These are phyloP conservation scores for Neospermospora avenae DNA, from an alignment of 2,329 filamentous ascomycete species.

Conservation along the genomic window DNA sequence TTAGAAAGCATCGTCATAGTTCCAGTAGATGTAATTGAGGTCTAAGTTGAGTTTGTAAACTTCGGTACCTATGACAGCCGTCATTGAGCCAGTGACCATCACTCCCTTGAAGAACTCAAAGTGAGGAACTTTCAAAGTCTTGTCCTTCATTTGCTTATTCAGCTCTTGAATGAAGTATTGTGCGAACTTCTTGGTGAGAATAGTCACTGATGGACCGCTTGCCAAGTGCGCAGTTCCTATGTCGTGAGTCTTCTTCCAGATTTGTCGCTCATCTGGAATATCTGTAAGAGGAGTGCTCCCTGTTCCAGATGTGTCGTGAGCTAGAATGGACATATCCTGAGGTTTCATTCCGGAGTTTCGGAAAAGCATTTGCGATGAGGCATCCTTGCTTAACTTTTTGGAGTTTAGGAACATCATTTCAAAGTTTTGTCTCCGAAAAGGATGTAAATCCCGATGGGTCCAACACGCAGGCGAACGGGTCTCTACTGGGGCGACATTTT, in stretches of 20 bases:
- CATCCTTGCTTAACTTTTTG: constrained; percentile 13
- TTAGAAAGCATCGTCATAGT: constrained; percentile 16
- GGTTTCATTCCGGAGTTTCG: constrained; percentile 14
- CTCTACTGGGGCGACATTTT: constrained; percentile 6
- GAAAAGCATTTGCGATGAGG: constrained; percentile 15
- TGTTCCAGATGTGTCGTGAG: constrained; percentile 14
- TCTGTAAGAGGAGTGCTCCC: constrained; percentile 6
- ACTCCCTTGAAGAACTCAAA: constrained; percentile 13
- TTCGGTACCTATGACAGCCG: constrained; percentile 11
- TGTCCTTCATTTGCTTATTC: background rate
- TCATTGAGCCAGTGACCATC: constrained; percentile 17
- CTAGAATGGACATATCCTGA: constrained; percentile 9
- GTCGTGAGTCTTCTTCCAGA: constrained; percentile 19
- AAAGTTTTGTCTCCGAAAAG: constrained; percentile 20
- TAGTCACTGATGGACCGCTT: constrained; percentile 10
- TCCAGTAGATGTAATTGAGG: constrained; percentile 15
- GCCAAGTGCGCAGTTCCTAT: constrained; percentile 4
- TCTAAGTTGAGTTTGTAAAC: constrained; percentile 16
- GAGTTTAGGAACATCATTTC: constrained; percentile 19
- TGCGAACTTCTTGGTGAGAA: constrained; percentile 15
- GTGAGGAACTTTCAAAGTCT: constrained; percentile 5
- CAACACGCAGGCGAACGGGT: constrained; percentile 10
- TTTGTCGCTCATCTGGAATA: constrained; percentile 12
- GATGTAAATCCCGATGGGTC: constrained; percentile 15
- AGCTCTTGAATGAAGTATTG: constrained; percentile 11